Evolutionary conservation across 805 yeast genomes (phyloP).

Genomic region (Starmerella apis): DNA sequence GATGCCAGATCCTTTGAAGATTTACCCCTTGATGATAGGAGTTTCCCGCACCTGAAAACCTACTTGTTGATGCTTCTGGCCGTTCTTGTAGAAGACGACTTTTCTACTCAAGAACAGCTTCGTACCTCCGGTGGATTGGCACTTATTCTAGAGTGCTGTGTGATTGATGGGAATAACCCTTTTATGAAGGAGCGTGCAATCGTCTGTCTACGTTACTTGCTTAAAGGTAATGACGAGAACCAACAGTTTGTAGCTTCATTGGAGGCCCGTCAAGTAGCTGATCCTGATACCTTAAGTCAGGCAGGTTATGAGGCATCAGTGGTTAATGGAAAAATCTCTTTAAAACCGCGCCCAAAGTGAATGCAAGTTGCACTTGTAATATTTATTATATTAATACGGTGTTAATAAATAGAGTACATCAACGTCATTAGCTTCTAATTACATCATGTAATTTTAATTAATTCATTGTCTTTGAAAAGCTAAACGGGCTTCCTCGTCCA

Average conservation of each 20-base stretch:
- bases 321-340: constrained; percentile 54
- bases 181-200: constrained; percentile 67
- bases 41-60: constrained; percentile 16
- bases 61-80: constrained; percentile 29
- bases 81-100: constrained; percentile 55
- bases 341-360: constrained; percentile 32
- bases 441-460: not conserved
- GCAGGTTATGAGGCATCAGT: constrained; percentile 73
- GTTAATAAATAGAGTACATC: too few relatives aligned
- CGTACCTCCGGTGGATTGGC: constrained; percentile 60
- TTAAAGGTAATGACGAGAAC: constrained; percentile 55
- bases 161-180: constrained; percentile 81
- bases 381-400: too few relatives aligned
- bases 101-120: constrained; percentile 56
- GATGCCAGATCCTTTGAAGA: not conserved
- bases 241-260: constrained; percentile 65
- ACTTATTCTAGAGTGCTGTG: constrained; percentile 65
- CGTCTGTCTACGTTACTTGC: constrained; percentile 58
- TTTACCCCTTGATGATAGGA: constrained; percentile 10
- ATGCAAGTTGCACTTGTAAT: not conserved
- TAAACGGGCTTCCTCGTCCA: not conserved
- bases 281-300: constrained; percentile 49
- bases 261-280: constrained; percentile 62
- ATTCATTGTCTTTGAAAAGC: not conserved
- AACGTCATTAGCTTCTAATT: not conserved